phyloP scores from a whole-genome alignment of 306 rosid genomes.

The Castanea sativa region DNA sequence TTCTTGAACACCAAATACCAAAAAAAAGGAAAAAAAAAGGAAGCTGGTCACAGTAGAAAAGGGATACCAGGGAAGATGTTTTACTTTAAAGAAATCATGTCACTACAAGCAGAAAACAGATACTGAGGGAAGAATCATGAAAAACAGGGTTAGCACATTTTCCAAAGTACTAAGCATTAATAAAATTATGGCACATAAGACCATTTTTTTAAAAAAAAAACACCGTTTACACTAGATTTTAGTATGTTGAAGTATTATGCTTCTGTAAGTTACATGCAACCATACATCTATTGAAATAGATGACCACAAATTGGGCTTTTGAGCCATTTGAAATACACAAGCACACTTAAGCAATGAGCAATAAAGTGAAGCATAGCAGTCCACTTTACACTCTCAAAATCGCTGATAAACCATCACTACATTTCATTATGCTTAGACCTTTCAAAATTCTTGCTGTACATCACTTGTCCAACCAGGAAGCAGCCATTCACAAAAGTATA shows the following conservation, averaged over 20 bases:
- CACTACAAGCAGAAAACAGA: background rate
- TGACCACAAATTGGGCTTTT: background rate
- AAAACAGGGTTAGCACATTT: background rate
- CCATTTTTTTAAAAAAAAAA: background rate
- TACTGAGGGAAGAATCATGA: background rate
- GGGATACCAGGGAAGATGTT: background rate
- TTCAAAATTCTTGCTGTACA: background rate
- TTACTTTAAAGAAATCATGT: background rate
- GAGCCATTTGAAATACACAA: background rate
- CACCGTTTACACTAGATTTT: background rate
- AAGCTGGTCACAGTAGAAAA: background rate
- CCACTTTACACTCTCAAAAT: background rate
- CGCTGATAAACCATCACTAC: constrained; percentile 1
- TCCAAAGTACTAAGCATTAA: background rate
- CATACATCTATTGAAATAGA: background rate
- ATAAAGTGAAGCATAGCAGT: background rate
- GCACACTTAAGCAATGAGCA: background rate
- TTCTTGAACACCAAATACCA: background rate
- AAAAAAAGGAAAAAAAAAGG: background rate
- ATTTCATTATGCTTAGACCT: background rate
- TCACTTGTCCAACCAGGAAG: background rate
- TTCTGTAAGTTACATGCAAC: background rate
- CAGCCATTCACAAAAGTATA: background rate
- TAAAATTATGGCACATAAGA: background rate
- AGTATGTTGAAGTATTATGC: background rate